A percentile compares a stretch with the other conserved stretches of the same genome.
phyloP scores from a whole-genome alignment of 148 eudicot species.

The Fagopyrum esculentum region DNA sequence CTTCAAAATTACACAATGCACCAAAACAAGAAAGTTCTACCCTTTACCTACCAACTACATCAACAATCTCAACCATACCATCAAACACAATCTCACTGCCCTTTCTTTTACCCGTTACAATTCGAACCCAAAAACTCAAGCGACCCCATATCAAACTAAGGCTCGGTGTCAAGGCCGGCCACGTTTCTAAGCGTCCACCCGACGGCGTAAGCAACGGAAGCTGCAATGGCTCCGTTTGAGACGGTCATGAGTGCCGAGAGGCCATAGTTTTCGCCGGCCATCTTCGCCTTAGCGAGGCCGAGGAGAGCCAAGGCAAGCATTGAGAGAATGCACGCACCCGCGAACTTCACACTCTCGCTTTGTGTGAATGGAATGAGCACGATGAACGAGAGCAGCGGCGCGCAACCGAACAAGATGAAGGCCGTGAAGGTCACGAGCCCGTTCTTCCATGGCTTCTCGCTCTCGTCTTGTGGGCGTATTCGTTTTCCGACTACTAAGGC shows the following conservation, averaged over 20 bases:
- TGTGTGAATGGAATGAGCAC: slow-evolving; percentile 62
- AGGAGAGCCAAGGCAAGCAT: slow-evolving; percentile 46
- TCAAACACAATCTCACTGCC: no score
- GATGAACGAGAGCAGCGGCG: slow-evolving; percentile 59
- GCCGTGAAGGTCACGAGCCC: slow-evolving; percentile 54
- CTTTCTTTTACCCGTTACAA: no score
- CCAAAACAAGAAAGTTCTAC: not conserved
- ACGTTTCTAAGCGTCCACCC: slow-evolving; percentile 69
- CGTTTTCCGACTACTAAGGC: slow-evolving; percentile 38
- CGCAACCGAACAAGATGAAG: slow-evolving; percentile 49
- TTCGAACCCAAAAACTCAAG: no score
- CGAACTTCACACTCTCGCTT: slow-evolving; percentile 38
- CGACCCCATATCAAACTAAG: not conserved
- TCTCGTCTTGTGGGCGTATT: slow-evolving; percentile 26
- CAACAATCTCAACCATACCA: no score
- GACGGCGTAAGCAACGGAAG: slow-evolving; percentile 43
- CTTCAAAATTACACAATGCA: not conserved
- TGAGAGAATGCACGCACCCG: slow-evolving; percentile 56
- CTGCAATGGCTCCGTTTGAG: slow-evolving; percentile 51
- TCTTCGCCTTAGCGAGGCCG: slow-evolving; percentile 50
- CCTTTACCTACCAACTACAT: no score
- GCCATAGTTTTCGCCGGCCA: slow-evolving; percentile 42
- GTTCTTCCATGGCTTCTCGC: slow-evolving; percentile 70
- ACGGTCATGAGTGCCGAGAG: slow-evolving; percentile 27
- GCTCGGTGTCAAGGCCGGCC: slow-evolving; percentile 42